Percentiles rank a stretch among this genome's conserved stretches.
Conservation (phyloP, 73 alveolate genomes). For the Paraurostyla sp. region DNA sequence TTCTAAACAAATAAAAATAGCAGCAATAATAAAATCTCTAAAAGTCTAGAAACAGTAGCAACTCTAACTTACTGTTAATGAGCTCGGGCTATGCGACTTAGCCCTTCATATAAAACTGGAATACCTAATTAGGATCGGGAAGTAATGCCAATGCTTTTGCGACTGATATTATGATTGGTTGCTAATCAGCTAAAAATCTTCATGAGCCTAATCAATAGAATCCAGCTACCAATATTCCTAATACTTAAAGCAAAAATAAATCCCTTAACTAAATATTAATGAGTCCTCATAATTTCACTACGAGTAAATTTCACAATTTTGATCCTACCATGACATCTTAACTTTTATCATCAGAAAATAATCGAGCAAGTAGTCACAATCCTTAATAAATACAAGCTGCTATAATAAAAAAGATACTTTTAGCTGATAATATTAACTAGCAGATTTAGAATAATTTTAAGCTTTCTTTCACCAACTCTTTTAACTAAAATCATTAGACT, state of each 20-base stretch:
- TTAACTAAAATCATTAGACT: not conserved
- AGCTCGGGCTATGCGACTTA: not conserved
- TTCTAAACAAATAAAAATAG: constrained; percentile 2
- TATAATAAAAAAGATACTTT: not conserved
- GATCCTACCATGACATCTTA: no score
- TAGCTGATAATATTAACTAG: no score
- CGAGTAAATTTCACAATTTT: no score
- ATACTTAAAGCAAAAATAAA: no score
- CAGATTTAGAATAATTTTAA: not conserved
- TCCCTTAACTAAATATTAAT: no score
- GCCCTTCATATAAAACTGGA: not conserved
- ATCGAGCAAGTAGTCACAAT: not conserved
- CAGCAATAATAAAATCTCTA: not conserved
- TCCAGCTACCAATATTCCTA: no score
- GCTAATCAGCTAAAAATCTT: not conserved
- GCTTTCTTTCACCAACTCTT: not conserved
- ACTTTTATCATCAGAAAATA: no score
- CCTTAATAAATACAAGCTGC: not conserved
- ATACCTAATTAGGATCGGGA: not conserved
- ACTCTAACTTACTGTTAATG: not conserved
- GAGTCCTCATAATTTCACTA: no score
- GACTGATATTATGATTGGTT: not conserved
- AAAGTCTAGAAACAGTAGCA: constrained; percentile 41
- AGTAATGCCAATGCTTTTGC: not conserved
- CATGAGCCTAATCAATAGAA: not conserved